Evolutionary conservation across 2,329 filamentous ascomycete genomes (phyloP).

Genomic region (Sporothrix pallida): DNA sequence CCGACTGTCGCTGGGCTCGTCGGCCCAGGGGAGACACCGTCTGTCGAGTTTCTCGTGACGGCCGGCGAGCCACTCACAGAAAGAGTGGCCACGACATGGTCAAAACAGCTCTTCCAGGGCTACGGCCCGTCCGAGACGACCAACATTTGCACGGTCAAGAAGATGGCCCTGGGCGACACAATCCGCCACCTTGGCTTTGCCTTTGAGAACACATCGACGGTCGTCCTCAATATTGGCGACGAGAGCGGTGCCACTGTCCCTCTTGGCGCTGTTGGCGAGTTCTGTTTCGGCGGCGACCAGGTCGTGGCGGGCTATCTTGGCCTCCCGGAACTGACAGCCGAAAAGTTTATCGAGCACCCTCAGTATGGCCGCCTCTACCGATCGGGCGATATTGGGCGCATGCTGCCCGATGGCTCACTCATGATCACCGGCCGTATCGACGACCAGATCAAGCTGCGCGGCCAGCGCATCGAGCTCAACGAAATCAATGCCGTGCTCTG

Average conservation of each 20-base stretch:
- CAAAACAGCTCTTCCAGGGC: constrained; percentile 72
- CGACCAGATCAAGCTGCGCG: constrained; percentile 81
- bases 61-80: constrained; percentile 81
- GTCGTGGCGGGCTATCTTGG: constrained; percentile 77
- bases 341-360: constrained; percentile 73
- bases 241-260: constrained; percentile 62
- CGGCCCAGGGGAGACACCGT: constrained; percentile 69
- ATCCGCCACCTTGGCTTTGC: constrained; percentile 78
- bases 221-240: constrained; percentile 60
- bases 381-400: constrained; percentile 79
- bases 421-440: constrained; percentile 75
- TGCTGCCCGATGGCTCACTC: constrained; percentile 78
- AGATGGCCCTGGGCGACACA: constrained; percentile 62
- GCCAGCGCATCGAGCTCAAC: constrained; percentile 77
- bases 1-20: constrained; percentile 83
- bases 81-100: constrained; percentile 73
- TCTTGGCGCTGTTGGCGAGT: constrained; percentile 75
- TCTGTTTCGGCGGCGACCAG: constrained; percentile 87
- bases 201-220: constrained; percentile 76
- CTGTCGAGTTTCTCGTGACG: constrained; percentile 76
- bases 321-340: constrained; percentile 63
- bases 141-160: constrained; percentile 81
- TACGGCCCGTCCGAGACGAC: constrained; percentile 88
- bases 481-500: constrained; percentile 73
- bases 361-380: constrained; percentile 76